Base-by-base conservation (phyloP, 805 yeast genomes). In the Saccharomycopsis schoenii region DNA sequence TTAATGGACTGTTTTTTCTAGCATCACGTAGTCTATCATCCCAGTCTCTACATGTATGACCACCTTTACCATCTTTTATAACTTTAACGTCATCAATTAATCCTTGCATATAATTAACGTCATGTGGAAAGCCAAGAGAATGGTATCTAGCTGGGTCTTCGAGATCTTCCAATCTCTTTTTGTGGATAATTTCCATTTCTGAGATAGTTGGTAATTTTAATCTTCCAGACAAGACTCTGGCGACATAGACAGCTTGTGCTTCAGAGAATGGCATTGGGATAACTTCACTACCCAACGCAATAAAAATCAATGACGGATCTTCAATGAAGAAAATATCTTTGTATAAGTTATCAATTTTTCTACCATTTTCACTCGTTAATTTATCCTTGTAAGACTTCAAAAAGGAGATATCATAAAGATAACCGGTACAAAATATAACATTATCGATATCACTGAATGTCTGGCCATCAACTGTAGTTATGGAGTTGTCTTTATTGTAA, bases 371-470 rank as follows among this genome's bases (percentile, higher is more conserved):
- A 17, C 62, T 56, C 57, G 67, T 67, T 17, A 70, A 59, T 3
- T 57, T 4, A 8, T 47, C n/a, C 21, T 47, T 47, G 21, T 47
- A 47, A 21, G 52, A 47, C 25, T 47, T 47, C n/a, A 47, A 47
- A 25, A 47, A 86, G 19, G 96, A 93, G 60, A 81, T 76, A 41
- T 82, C 79, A 67, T 83, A 83, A 55, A 82, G 74, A 70, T 87
- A 89, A 1, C 96, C 96, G 0, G 96, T 88, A 57, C 88, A 86
- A 69, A 84, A 86, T 11, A 88, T 74, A 10, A 89, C 73, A 19
- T 68, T 67, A 64, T 88, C 92, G 47, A 87, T 80, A 42, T 75
- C 76, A 0, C 66, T 66, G 1, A 84, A 62, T 11, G 66, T 69
- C 1, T 70, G 64, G 1, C 86, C 90, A 64, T 83, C 83, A 4